A percentile compares a stretch with the other conserved stretches of the same genome.
Evolutionary conservation across 1,139 yeast species (phyloP).

Genomic region (Meyerozyma athensensis): DNA sequence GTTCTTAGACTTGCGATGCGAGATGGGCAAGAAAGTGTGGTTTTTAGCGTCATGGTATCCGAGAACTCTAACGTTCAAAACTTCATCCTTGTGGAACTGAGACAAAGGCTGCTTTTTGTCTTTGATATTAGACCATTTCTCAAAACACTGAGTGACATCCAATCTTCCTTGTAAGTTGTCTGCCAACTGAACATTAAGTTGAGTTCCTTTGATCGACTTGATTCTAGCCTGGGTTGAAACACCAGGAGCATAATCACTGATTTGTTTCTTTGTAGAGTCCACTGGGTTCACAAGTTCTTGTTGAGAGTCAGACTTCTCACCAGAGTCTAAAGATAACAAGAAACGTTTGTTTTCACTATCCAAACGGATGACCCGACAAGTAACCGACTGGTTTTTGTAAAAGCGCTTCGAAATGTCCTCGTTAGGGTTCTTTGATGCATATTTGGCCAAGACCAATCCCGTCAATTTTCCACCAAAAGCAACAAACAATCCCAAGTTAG

Average conservation of each 20-base stretch:
- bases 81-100: conserved; percentile 54
- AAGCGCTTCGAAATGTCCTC: conserved; percentile 57
- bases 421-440: conserved; percentile 53
- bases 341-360: conserved; percentile 71
- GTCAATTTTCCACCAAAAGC: conserved; percentile 76
- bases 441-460: conserved; percentile 78
- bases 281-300: conserved; percentile 48
- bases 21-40: conserved; percentile 64
- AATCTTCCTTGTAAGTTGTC: conserved; percentile 79
- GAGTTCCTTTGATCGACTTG: conserved; percentile 65
- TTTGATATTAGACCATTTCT: conserved; percentile 48
- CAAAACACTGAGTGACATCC: conserved; percentile 70
- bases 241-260: conserved; percentile 59
- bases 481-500: conserved; percentile 76
- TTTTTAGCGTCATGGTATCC: conserved; percentile 75
- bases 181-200: conserved; percentile 70
- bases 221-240: conserved; percentile 55
- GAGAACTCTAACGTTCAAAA: conserved; percentile 59
- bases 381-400: conserved; percentile 61
- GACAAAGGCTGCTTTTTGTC: conserved; percentile 58
- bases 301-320: conserved; percentile 21
- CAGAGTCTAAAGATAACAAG: conserved; percentile 47
- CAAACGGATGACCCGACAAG: conserved; percentile 57
- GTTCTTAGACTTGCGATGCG: conserved; percentile 52
- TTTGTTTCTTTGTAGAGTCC: conserved; percentile 43